phyloP scores from a whole-genome alignment of 1,284 basidiomycete genomes.

The Cutaneotrichosporon cyanovorans region DNA sequence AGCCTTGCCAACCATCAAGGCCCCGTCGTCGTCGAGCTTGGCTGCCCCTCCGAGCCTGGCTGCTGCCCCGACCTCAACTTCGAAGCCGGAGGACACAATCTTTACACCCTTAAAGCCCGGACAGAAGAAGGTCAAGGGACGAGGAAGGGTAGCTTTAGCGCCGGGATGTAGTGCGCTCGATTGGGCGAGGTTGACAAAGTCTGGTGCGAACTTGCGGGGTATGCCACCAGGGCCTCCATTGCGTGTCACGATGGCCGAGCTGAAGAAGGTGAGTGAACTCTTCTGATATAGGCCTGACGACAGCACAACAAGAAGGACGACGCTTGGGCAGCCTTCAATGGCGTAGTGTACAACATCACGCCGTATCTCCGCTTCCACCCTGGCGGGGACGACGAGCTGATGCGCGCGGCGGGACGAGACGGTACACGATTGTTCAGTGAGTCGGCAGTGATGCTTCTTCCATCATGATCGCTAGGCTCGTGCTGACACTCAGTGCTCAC shows the following conservation, averaged over 20 bases:
- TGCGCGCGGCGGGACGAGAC: slow-evolving; percentile 93
- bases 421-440: slow-evolving; percentile 88
- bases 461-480: background rate
- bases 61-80: slow-evolving; percentile 29
- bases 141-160: slow-evolving; percentile 75
- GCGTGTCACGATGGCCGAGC: slow-evolving; percentile 72
- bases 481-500: slow-evolving; percentile 45
- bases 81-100: background rate
- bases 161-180: slow-evolving; percentile 90
- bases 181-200: slow-evolving; percentile 82
- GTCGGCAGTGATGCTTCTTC: slow-evolving; percentile 18
- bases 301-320: slow-evolving; percentile 57
- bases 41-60: slow-evolving; percentile 22
- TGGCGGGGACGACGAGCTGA: slow-evolving; percentile 84
- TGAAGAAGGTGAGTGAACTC: slow-evolving; percentile 64
- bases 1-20: background rate
- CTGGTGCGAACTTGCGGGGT: slow-evolving; percentile 69
- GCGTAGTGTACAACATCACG: slow-evolving; percentile 95
- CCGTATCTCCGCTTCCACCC: slow-evolving; percentile 88
- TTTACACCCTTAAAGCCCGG: background rate
- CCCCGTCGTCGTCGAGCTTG: background rate
- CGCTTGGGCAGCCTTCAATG: slow-evolving; percentile 87
- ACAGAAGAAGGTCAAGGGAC: slow-evolving; percentile 49
- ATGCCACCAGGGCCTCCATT: slow-evolving; percentile 46
- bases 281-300: background rate